Base-by-base conservation (phyloP, 1,139 yeast species). In the Kodamaea ohmeri region DNA sequence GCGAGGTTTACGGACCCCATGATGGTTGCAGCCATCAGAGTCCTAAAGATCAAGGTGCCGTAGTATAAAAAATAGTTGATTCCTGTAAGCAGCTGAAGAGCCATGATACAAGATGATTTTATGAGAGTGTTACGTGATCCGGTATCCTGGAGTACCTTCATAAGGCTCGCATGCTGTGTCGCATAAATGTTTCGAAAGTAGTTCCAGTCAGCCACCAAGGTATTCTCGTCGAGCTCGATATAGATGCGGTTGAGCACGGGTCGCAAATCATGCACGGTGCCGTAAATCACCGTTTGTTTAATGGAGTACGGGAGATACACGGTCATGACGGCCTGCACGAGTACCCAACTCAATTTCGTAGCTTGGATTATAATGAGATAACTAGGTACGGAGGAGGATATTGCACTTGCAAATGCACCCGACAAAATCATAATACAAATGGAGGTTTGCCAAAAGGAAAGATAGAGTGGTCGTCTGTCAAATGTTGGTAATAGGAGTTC, bases 1-100 rank as follows among this genome's bases (percentile, higher is more conserved):
- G 43, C 36, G 15, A 55, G 38, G 34, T 55, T 56, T 17, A 48
- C 42, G 3, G 37, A 18, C 19, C 56, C 43, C 47, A 55, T 37
- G 18, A 45, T 30, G 6, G 51, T 41, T 4, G 46, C 21, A 8
- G 47, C 44, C 15, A 33, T 31, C 17, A 19, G 50, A 32, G 33
- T 36, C 3, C 49, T 44, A 35, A 62, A 55, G 8, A 63, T 39
- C 3, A 43, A 37, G 4, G 53, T 47, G 11, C 65, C 60, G 39
- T 53, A 65, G 43, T 63, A 65, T 37, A 65, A 64, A 38, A 62
- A 61, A 34, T 58, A 61, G 39, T 61, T 63, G 24, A 64, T 59
- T 1, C 70, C 69, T 1, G 67, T 60, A 28, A 63, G 45, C 43
- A 63, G 70, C 44, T 64, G 70, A 28, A 60, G 53, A 11, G 49